A percentile compares a stretch with the other conserved stretches of the same genome.
Conservation (phyloP, 352 stramenopile genomes). For the Saprolegnia parasitica region DNA sequence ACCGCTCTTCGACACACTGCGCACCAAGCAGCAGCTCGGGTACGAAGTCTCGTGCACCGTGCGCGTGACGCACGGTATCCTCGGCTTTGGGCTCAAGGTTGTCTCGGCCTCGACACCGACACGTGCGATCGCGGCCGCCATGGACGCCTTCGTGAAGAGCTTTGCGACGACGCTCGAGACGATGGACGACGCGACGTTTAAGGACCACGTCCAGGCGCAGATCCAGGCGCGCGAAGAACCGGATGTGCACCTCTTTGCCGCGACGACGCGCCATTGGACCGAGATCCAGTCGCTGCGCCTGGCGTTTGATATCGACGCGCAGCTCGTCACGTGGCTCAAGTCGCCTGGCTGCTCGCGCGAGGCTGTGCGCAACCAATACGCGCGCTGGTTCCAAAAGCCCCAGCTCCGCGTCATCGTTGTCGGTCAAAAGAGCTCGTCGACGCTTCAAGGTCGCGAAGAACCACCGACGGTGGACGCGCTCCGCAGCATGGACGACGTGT, state of each 20-base stretch:
- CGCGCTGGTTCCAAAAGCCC: background rate
- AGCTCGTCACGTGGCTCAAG: conserved; percentile 66
- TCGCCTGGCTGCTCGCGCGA: conserved; percentile 8
- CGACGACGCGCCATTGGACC: conserved; percentile 72
- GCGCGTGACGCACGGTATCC: conserved; percentile 71
- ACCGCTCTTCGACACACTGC: conserved; percentile 80
- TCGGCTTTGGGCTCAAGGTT: conserved; percentile 79
- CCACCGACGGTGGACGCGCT: background rate
- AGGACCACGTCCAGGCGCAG: conserved; percentile 74
- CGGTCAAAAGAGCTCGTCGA: background rate
- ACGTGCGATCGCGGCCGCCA: conserved; percentile 54
- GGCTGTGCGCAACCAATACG: background rate
- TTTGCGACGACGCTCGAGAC: conserved; percentile 66
- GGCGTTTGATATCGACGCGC: conserved; percentile 65
- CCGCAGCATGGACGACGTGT: background rate
- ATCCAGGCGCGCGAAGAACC: conserved; percentile 76
- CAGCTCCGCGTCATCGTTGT: background rate
- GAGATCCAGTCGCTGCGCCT: conserved; percentile 70
- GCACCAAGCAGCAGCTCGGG: conserved; percentile 84
- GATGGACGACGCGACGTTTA: conserved; percentile 66
- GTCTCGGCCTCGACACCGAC: conserved; percentile 72
- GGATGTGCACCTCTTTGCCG: conserved; percentile 75
- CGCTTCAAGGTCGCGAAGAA: background rate
- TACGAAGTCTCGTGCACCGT: conserved; percentile 88
- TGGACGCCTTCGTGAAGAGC: conserved; percentile 72